Evolutionary conservation across 2,329 filamentous ascomycete species (phyloP).

Genomic region (Calonectria honghensis): DNA sequence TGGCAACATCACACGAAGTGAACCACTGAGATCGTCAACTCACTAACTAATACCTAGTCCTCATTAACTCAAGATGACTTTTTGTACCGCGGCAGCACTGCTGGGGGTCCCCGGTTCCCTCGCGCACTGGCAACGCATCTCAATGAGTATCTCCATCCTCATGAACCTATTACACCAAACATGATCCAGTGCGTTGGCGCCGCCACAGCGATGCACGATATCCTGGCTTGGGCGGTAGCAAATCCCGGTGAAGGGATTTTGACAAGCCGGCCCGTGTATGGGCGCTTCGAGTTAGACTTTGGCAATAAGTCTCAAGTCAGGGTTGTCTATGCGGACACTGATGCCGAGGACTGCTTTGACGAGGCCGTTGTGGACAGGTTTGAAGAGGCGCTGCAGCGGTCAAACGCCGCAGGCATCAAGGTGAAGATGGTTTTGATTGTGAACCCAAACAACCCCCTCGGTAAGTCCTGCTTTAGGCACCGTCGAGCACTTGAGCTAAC

Average conservation of each 20-base stretch:
- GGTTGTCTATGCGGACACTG: constrained; percentile 67
- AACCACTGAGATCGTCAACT: not conserved
- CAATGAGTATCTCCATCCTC: constrained; percentile 61
- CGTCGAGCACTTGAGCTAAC: not conserved
- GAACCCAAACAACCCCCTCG: constrained; percentile 73
- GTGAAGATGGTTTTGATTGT: constrained; percentile 70
- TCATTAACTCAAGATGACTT: constrained; percentile 57
- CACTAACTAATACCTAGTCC: not conserved
- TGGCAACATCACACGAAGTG: not conserved
- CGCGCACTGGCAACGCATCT: constrained; percentile 60
- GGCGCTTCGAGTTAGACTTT: constrained; percentile 70
- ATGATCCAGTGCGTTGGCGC: constrained; percentile 60
- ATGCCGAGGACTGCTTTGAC: constrained; percentile 66
- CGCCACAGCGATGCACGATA: constrained; percentile 63
- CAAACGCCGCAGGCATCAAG: constrained; percentile 59
- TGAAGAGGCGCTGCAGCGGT: constrained; percentile 63
- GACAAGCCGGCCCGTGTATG: constrained; percentile 65
- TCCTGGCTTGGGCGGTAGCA: constrained; percentile 62
- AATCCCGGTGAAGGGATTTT: constrained; percentile 64
- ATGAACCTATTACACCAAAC: constrained; percentile 53
- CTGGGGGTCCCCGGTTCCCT: constrained; percentile 60
- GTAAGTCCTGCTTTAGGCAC: constrained; percentile 47
- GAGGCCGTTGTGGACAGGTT: constrained; percentile 66
- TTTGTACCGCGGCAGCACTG: constrained; percentile 60
- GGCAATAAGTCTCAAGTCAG: constrained; percentile 63